Base-by-base conservation (phyloP, 768 basidiomycete species). In the Cyclocybe aegerita region DNA sequence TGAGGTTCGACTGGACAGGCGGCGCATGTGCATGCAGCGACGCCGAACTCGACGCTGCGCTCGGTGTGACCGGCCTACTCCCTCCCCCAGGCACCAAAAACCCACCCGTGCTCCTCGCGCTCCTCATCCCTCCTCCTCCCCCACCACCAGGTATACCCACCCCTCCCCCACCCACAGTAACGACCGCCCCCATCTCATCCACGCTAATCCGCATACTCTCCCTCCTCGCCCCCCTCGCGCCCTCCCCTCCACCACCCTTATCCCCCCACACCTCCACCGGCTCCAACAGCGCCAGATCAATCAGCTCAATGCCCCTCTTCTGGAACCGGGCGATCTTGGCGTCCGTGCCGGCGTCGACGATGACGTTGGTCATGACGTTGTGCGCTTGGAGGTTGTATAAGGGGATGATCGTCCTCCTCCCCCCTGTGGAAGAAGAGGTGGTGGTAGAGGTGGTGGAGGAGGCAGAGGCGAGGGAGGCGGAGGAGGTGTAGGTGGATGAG, bases 351-450 rank as follows among this genome's bases (percentile, higher is more conserved):
- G 92, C 92, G 61, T 94, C 92, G 29, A 90, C 80, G 48, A 94
- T 85, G 33, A 83, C 81, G 59, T 93, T 94, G 9, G 90, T 85
- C 77, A 93, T 77, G 43, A 94, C 88, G 54, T 90, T 88, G 65
- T 95, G 92, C 0, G 90, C 90, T 52, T 88, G 86, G 15, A 95
- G 78, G 61, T 93, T 93, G 69, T 93, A 92, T 2, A 94, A 72
- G 0, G 92, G 90, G 49, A 93, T 84, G 61, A 93, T 93, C 1
- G 75, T 67, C 14, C 77, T 73, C 31, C 65, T 53, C 3, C 23
- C 23, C 23, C 23, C 23, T 2, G 23, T 4, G 23, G 23, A 23
- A 4, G n/a, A n/a, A n/a, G n/a, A n/a, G 14, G 58, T 46, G 35
- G 50, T 59, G 7, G 53, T 50, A 15, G 54, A 64, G 57, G 53